phyloP scores from a whole-genome alignment of 2,329 filamentous ascomycete genomes.

The Penicillium sp. region DNA sequence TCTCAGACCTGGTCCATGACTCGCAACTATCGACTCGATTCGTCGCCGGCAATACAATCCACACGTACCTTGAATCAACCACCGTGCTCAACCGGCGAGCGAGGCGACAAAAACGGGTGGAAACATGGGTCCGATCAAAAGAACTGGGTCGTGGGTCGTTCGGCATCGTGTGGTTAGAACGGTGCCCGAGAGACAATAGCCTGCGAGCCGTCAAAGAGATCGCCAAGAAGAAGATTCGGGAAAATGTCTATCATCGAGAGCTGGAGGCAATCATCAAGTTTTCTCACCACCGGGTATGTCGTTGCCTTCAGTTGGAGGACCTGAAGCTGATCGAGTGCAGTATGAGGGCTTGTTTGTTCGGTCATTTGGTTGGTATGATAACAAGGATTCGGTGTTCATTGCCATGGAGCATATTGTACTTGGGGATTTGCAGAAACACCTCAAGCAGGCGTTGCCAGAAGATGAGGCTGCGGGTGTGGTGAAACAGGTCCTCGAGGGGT shows the following conservation, averaged over 20 bases:
- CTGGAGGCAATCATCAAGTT: background rate
- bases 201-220: constrained; percentile 15
- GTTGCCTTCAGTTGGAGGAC: background rate
- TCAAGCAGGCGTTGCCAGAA: background rate
- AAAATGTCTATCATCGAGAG: background rate
- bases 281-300: background rate
- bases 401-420: constrained; percentile 3
- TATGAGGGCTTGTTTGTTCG: constrained; percentile 2
- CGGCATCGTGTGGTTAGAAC: constrained; percentile 15
- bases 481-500: background rate
- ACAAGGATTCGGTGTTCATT: background rate
- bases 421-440: background rate
- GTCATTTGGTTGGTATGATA: constrained; percentile 1
- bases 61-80: constrained; percentile 16
- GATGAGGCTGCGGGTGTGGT: background rate
- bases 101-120: constrained; percentile 9
- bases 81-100: constrained; percentile 2
- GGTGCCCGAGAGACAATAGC: constrained; percentile 1
- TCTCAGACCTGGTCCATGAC: constrained; percentile 17
- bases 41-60: constrained; percentile 12
- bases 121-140: constrained; percentile 11
- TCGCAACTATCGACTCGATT: constrained; percentile 14
- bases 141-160: constrained; percentile 10
- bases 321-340: background rate
- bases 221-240: background rate